Conservation (phyloP, 768 basidiomycete species). For the Leccinum disarticulatum region DNA sequence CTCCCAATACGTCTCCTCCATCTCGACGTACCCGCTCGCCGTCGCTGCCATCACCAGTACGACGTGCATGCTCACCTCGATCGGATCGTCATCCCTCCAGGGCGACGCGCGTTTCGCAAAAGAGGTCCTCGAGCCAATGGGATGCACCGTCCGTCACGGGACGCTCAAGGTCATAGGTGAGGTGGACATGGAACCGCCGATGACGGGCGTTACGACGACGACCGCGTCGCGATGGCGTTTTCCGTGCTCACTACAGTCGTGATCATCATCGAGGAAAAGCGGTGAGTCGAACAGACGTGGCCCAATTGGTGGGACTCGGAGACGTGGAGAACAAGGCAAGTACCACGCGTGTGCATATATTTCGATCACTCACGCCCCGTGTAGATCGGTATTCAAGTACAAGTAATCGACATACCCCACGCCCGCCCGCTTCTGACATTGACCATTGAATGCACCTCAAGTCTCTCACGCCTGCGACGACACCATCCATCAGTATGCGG, state of each 20-base stretch:
- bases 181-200: conserved; percentile 90
- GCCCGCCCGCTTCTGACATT: conserved; percentile 13
- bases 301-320: conserved; percentile 96
- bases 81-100: conserved; percentile 76
- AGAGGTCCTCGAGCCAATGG: conserved; percentile 92
- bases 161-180: conserved; percentile 61
- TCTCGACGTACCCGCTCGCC: conserved; percentile 95
- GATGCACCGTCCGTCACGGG: conserved; percentile 82
- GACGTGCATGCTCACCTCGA: conserved; percentile 88
- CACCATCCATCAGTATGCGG: conserved; percentile 83
- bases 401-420: conserved; percentile 74
- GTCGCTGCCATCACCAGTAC: conserved; percentile 98
- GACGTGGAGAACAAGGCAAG: conserved; percentile 90
- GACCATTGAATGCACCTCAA: neutral
- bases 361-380: neutral
- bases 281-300: conserved; percentile 99
- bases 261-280: conserved; percentile 86
- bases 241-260: conserved; percentile 80
- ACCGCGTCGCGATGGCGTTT: conserved; percentile 99
- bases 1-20: conserved; percentile 97
- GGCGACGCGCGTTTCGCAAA: conserved; percentile 65
- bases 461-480: conserved; percentile 29
- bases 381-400: conserved; percentile 85
- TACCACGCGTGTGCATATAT: neutral
- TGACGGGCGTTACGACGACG: conserved; percentile 99